A percentile compares a stretch with the other conserved stretches of the same genome.
These are phyloP conservation scores for Lactarius akahatsu DNA, from an alignment of 768 basidiomycete genomes.

Conservation along the genomic window DNA sequence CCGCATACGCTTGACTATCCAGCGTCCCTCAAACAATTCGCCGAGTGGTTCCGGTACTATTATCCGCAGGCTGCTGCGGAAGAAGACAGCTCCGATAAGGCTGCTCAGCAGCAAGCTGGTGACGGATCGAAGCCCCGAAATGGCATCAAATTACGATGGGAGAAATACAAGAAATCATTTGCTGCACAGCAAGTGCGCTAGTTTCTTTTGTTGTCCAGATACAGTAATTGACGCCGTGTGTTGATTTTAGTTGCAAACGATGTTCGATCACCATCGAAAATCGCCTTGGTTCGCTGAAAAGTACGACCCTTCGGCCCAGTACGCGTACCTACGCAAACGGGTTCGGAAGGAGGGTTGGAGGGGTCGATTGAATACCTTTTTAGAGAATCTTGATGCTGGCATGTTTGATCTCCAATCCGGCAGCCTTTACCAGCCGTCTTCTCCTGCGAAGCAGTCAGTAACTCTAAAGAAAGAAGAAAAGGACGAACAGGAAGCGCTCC, in stretches of 20 bases:
- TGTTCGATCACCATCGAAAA: conserved; percentile 93
- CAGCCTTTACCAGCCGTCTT: conserved; percentile 53
- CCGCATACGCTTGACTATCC: conserved; percentile 83
- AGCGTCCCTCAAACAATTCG: conserved; percentile 77
- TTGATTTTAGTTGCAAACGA: conserved; percentile 72
- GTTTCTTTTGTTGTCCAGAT: conserved; percentile 7
- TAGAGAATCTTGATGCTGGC: conserved; percentile 79
- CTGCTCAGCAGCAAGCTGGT: conserved; percentile 78
- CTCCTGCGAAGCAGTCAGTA: conserved; percentile 51
- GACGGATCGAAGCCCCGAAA: conserved; percentile 82
- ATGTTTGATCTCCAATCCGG: conserved; percentile 78
- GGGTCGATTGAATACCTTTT: conserved; percentile 66
- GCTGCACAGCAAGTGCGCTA: conserved; percentile 76
- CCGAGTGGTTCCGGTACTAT: conserved; percentile 82
- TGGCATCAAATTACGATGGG: conserved; percentile 82
- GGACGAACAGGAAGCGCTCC: conserved; percentile 33
- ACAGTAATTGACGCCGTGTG: conserved; percentile 17
- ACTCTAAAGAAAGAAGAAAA: conserved; percentile 47
- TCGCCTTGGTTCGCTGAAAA: conserved; percentile 98
- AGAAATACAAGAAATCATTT: conserved; percentile 93
- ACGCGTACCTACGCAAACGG: conserved; percentile 67
- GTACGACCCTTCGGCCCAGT: conserved; percentile 79
- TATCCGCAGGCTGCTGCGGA: conserved; percentile 75
- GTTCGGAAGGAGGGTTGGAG: conserved; percentile 86
- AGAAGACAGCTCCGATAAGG: conserved; percentile 82